Conservation (phyloP, 106 monocot species). For the Chionographis japonica region DNA sequence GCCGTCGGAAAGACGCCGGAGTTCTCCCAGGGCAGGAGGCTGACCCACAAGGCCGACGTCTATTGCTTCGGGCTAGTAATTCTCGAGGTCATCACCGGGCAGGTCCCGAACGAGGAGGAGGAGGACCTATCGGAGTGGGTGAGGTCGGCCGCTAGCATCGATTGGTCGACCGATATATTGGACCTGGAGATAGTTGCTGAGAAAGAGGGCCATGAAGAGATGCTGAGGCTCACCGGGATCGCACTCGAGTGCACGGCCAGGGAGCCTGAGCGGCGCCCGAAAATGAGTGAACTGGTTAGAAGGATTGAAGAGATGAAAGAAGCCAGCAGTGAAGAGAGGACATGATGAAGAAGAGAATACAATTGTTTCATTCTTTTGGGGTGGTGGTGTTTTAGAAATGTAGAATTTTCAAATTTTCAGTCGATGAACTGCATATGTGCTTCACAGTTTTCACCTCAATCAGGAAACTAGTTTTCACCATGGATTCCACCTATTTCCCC, state of each 20-base stretch:
- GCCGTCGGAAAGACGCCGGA: constrained; percentile 36
- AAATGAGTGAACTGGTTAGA: constrained; percentile 19
- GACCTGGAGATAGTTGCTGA: constrained; percentile 47
- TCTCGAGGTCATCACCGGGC: constrained; percentile 52
- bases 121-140: constrained; percentile 35
- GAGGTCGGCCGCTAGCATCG: constrained; percentile 15
- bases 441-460: too few relatives aligned
- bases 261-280: constrained; percentile 40
- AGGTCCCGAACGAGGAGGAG: constrained; percentile 11
- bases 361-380: neutral
- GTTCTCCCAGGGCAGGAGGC: constrained; percentile 22
- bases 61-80: constrained; percentile 55
- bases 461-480: too few relatives aligned
- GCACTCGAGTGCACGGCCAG: constrained; percentile 35
- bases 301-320: constrained; percentile 44
- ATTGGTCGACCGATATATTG: constrained; percentile 48
- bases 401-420: too few relatives aligned
- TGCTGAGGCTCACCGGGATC: constrained; percentile 39
- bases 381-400: too few relatives aligned
- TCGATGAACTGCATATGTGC: too few relatives aligned
- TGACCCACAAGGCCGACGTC: constrained; percentile 39
- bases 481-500: too few relatives aligned
- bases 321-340: neutral
- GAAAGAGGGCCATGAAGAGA: constrained; percentile 33
- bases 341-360: neutral